phyloP scores from a whole-genome alignment of 2,329 filamentous ascomycete genomes.

The Paracorniculantispora psalliotae region DNA sequence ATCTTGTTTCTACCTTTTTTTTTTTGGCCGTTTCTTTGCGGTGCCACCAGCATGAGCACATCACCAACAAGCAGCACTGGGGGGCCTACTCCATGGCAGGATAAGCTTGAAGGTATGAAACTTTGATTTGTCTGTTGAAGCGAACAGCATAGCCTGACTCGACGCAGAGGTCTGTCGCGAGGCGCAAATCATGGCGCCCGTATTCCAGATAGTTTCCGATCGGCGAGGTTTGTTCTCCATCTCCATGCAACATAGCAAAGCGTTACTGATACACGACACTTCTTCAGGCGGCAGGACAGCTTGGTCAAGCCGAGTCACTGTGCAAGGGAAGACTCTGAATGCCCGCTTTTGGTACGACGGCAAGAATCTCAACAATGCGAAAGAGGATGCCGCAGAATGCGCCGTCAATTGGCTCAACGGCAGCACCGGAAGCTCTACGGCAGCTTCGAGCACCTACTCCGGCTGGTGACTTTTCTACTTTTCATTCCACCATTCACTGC shows the following conservation, averaged over 20 bases:
- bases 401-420: conserved; percentile 56
- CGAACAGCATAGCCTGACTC: conserved; percentile 25
- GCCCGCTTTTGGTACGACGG: conserved; percentile 91
- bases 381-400: conserved; percentile 85
- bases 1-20: neutral
- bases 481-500: neutral
- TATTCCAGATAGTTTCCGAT: conserved; percentile 64
- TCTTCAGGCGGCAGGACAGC: conserved; percentile 75
- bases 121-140: neutral
- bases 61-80: conserved; percentile 15
- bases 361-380: conserved; percentile 79
- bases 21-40: neutral
- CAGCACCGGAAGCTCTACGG: neutral
- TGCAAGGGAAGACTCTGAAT: conserved; percentile 59
- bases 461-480: neutral
- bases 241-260: neutral
- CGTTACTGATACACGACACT: conserved; percentile 15
- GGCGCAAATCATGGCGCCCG: conserved; percentile 44
- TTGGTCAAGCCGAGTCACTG: conserved; percentile 78
- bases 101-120: conserved; percentile 46
- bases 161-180: conserved; percentile 49
- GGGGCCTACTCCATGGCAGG: conserved; percentile 37
- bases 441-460: neutral
- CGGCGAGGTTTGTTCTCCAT: conserved; percentile 50
- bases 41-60: conserved; percentile 1